Conservation (phyloP, 129 eudicot species). For the Flaveria sonorensis region DNA sequence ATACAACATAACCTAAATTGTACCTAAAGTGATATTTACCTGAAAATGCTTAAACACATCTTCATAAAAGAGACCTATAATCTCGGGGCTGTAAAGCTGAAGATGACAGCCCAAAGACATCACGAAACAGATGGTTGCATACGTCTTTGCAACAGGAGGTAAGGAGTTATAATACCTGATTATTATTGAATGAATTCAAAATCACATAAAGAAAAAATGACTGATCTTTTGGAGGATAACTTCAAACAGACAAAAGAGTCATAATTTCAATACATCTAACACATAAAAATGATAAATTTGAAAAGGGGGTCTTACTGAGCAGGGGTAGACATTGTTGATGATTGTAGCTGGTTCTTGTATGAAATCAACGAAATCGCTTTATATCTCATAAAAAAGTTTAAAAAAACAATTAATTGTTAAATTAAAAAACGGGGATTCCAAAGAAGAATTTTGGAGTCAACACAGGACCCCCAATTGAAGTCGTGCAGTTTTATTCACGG, state of each 20-base stretch:
- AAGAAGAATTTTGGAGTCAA: slow-evolving; percentile 28
- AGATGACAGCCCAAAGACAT: slow-evolving; percentile 44
- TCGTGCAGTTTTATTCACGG: slow-evolving; percentile 27
- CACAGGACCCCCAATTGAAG: slow-evolving; percentile 9
- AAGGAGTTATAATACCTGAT: slow-evolving; percentile 55
- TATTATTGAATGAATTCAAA: slow-evolving; percentile 10
- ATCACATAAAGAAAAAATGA: background rate
- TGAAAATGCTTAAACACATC: slow-evolving; percentile 54
- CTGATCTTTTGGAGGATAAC: background rate
- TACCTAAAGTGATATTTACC: slow-evolving; percentile 32
- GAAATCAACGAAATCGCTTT: slow-evolving; percentile 14
- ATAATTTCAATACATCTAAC: background rate
- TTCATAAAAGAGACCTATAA: slow-evolving; percentile 39
- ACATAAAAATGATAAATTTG: background rate
- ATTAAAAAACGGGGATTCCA: slow-evolving; percentile 3
- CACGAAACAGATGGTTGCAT: slow-evolving; percentile 50
- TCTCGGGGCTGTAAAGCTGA: slow-evolving; percentile 22
- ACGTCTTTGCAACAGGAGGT: slow-evolving; percentile 63
- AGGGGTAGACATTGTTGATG: slow-evolving; percentile 53
- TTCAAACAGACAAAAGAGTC: background rate
- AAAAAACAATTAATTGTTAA: background rate
- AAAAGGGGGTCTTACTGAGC: slow-evolving; percentile 33
- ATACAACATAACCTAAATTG: background rate
- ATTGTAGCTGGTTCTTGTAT: slow-evolving; percentile 29
- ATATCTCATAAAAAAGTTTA: background rate